Evolutionary conservation across 202 grass and related monocot genomes (phyloP).

Genomic region (Hordeum pubiflorum): DNA sequence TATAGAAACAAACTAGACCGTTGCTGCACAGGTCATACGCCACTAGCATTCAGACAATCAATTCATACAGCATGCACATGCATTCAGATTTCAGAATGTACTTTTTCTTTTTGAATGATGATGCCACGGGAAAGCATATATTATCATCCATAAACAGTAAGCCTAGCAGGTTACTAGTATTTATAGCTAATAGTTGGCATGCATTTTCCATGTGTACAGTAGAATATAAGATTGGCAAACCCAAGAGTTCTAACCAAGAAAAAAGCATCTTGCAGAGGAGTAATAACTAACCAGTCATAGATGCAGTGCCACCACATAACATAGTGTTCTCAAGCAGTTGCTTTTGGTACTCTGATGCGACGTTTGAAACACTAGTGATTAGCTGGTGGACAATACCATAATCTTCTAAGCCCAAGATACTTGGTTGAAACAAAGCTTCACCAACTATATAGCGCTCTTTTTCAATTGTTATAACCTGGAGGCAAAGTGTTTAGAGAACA

Average conservation of each 20-base stretch:
- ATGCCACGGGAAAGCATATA: not conserved
- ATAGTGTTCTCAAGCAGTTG: constrained; percentile 95
- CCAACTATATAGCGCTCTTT: constrained; percentile 78
- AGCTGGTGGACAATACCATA: constrained; percentile 91
- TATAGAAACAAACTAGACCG: not conserved
- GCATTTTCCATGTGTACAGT: not conserved
- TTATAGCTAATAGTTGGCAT: not conserved
- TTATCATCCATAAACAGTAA: not conserved
- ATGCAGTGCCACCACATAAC: constrained; percentile 78
- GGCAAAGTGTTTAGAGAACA: constrained; percentile 14
- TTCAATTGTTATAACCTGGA: constrained; percentile 78
- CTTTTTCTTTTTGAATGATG: not conserved
- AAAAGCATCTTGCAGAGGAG: not conserved
- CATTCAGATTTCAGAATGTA: not conserved
- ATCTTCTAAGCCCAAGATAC: constrained; percentile 83
- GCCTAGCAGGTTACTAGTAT: not conserved
- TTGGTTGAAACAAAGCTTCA: constrained; percentile 95
- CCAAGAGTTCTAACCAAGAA: not conserved
- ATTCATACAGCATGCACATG: not conserved
- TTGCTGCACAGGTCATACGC: not conserved
- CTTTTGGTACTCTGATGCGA: constrained; percentile 82
- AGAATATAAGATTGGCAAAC: constrained; percentile 11
- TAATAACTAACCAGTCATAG: constrained; percentile 63
- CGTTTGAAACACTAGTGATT: constrained; percentile 70
- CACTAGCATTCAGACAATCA: not conserved